These are phyloP conservation scores for Colletotrichum sp. DNA, from an alignment of 2,329 filamentous ascomycete genomes.

Conservation along the genomic window DNA sequence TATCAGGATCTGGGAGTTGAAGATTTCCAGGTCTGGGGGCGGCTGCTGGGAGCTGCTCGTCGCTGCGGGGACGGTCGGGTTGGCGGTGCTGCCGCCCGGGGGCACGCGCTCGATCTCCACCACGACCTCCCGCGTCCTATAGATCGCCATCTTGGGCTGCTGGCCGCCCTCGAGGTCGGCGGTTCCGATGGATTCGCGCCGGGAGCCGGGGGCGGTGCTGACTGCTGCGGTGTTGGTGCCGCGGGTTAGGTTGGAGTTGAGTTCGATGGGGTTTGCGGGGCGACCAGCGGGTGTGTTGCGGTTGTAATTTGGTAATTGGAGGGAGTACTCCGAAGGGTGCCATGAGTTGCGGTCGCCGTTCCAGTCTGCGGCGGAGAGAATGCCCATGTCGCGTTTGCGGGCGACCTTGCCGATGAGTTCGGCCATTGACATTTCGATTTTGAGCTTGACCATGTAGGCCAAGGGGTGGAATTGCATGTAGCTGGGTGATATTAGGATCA, in stretches of 20 bases:
- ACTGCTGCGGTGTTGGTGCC: conserved; percentile 3
- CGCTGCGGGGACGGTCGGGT: neutral
- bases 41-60: neutral
- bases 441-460: conserved; percentile 56
- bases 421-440: conserved; percentile 61
- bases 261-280: neutral
- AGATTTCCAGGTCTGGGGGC: neutral
- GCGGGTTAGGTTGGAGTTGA: neutral
- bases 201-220: neutral
- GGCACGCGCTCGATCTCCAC: conserved; percentile 10
- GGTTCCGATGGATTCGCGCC: neutral
- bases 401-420: conserved; percentile 51
- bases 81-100: neutral
- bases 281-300: neutral
- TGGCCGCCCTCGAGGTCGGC: neutral
- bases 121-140: conserved; percentile 6
- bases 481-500: neutral
- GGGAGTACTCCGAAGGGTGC: neutral
- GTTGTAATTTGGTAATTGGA: neutral
- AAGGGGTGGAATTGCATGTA: conserved; percentile 58
- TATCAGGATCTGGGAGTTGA: neutral
- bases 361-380: neutral
- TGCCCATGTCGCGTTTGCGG: conserved; percentile 15
- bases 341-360: neutral
- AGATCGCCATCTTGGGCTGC: conserved; percentile 14